phyloP scores from a whole-genome alignment of 1,284 basidiomycete genomes.

The Ganoderma sinense region DNA sequence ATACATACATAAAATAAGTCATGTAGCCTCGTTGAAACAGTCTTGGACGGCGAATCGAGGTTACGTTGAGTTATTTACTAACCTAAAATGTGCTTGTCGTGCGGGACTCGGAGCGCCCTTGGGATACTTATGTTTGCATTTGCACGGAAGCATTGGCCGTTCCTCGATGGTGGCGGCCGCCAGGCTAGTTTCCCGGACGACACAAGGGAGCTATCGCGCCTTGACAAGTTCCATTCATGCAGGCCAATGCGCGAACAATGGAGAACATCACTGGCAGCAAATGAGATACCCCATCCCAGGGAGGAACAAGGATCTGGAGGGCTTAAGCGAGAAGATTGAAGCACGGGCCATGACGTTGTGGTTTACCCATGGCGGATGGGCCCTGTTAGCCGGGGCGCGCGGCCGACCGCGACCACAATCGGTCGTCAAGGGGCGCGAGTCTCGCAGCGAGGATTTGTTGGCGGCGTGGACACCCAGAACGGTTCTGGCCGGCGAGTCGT shows the following conservation, averaged over 20 bases:
- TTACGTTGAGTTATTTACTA: slow-evolving; percentile 3
- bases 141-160: slow-evolving; percentile 1
- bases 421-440: slow-evolving; percentile 27
- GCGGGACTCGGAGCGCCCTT: slow-evolving; percentile 9
- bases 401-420: slow-evolving; percentile 28
- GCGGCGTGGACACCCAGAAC: slow-evolving; percentile 16
- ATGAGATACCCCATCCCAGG: background rate
- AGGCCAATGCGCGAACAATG: background rate
- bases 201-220: background rate
- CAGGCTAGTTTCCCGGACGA: background rate
- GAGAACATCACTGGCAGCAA: background rate
- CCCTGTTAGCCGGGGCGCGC: slow-evolving; percentile 24
- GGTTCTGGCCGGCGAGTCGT: slow-evolving; percentile 13
- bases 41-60: background rate
- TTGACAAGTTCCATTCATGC: background rate
- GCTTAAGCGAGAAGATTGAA: slow-evolving; percentile 22
- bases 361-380: slow-evolving; percentile 25
- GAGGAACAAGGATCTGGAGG: slow-evolving; percentile 5
- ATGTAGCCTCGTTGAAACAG: slow-evolving; percentile 3
- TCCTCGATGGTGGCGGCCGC: slow-evolving; percentile 5
- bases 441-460: slow-evolving; percentile 7
- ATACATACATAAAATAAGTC: background rate
- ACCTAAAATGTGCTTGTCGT: slow-evolving; percentile 3
- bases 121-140: too few relatives aligned
- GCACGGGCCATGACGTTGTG: slow-evolving; percentile 28